phyloP scores from a whole-genome alignment of 2,329 filamentous ascomycete genomes.

The Nigrospora osmanthi region DNA sequence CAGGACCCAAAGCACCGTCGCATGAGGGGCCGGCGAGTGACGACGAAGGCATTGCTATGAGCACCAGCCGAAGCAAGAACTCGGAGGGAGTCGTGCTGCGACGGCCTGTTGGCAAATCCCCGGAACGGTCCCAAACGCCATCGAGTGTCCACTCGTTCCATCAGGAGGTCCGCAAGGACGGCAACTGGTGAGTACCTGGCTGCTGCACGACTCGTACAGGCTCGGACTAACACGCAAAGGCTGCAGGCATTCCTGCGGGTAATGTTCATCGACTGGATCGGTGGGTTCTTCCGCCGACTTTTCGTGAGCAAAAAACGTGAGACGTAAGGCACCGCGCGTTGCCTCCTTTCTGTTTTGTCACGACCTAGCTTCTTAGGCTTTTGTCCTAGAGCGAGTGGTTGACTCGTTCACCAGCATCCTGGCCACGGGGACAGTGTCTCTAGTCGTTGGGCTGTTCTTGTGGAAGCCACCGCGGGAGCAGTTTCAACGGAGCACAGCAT shows the following conservation, averaged over 20 bases:
- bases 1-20: background rate
- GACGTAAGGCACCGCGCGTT: conserved; percentile 15
- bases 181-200: conserved; percentile 8
- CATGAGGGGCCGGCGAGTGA: conserved; percentile 2
- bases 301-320: conserved; percentile 21
- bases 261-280: conserved; percentile 30
- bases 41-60: conserved; percentile 4
- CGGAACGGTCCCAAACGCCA: conserved; percentile 9
- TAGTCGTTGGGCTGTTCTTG: too few species aligned
- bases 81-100: conserved; percentile 4
- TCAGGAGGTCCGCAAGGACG: conserved; percentile 9
- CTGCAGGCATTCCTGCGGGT: conserved; percentile 23
- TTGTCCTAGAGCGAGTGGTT: too few species aligned
- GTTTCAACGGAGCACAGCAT: too few species aligned
- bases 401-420: too few species aligned
- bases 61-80: conserved; percentile 1
- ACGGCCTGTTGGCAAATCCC: conserved; percentile 3
- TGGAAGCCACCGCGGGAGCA: too few species aligned
- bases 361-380: too few species aligned
- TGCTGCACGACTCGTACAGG: too few species aligned
- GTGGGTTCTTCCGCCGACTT: conserved; percentile 23
- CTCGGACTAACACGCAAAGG: conserved; percentile 11
- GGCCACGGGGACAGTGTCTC: too few species aligned
- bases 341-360: too few species aligned
- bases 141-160: conserved; percentile 11